Evolutionary conservation across 306 rosid species (phyloP), one percentile per base, ranked within the genome.

Genomic region (Herpetospermum pedunculosum): DNA sequence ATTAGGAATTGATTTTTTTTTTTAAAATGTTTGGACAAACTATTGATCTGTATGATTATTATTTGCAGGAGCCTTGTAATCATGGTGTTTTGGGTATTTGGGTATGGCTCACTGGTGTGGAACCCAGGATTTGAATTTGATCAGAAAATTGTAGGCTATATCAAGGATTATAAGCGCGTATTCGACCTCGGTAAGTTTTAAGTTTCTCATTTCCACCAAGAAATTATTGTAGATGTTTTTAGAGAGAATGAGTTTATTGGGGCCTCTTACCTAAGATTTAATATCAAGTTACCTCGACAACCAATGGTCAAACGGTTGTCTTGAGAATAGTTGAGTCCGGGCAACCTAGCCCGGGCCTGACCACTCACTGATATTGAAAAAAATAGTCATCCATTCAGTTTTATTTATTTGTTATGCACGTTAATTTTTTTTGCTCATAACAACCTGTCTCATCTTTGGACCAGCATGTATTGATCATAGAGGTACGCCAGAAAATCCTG

Each of bases 91-190:
- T 95, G 99, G 99, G 82, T 95, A 47, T 95, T 95, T 75, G 97
- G 99, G 74, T 95, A 95, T 54, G 99, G 99, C 74, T 95, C 99
- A 62, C 88, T 95, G 40, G 96, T 87, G 65, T 95, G 99, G 99
- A 95, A 92, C 86, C 96, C 96, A 0, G 99, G 97, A 11, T 95
- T 95, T 52, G 88, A 95, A 7, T 95, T 81, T 10, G 92, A 92
- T 55, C 93, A 95, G 84, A 95, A 92, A 75, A 75, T 89, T 54
- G 40, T 89, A 7, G 99, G 99, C 40, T 95, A 35, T 79, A 95
- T 95, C 35, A 92, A 92, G 83, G 96, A 90, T 58, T 90, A 95
- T 81, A 84, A 85, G 77, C 96, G 99, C 29, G 97, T 92, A 9
- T 95, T 95, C 78, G 96, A 95, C 84, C 83, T 95, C 23, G 99